Evolutionary conservation across 305 asterid species (phyloP).

Genomic region (Solanum hybrid): DNA sequence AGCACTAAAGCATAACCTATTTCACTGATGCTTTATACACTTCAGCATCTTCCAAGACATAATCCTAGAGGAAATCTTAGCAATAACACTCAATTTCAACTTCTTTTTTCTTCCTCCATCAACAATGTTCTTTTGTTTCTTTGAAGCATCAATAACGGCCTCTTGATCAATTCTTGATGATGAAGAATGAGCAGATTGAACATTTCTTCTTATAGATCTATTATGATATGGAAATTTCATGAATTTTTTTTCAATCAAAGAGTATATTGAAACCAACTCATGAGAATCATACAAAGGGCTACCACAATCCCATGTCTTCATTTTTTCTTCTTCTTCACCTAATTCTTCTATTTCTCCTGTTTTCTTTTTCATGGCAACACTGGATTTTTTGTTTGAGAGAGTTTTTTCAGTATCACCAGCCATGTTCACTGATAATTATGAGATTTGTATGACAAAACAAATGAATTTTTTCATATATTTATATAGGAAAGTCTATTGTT

Average conservation of each 20-base stretch:
- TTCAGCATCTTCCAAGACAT: neutral
- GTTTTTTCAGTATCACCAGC: neutral
- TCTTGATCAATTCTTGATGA: neutral
- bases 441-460: neutral
- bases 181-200: neutral
- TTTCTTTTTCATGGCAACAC: neutral
- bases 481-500: neutral
- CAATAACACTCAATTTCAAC: neutral
- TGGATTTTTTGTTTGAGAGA: neutral
- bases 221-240: conserved; percentile 35
- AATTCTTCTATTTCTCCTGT: neutral
- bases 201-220: conserved; percentile 16
- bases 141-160: neutral
- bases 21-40: neutral
- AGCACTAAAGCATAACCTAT: neutral
- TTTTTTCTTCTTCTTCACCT: neutral
- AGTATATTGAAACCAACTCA: conserved; percentile 45
- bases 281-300: conserved; percentile 64
- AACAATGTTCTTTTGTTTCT: neutral
- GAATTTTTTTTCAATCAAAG: conserved; percentile 38
- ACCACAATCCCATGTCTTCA: conserved; percentile 59
- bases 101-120: neutral
- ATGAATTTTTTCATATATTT: neutral
- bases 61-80: neutral
- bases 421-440: neutral